Percentiles rank a stretch among this genome's conserved stretches.
Evolutionary conservation across 192 early-diverging fungal genomes (phyloP).

Genomic region (Gryganskiella cystojenkinii): DNA sequence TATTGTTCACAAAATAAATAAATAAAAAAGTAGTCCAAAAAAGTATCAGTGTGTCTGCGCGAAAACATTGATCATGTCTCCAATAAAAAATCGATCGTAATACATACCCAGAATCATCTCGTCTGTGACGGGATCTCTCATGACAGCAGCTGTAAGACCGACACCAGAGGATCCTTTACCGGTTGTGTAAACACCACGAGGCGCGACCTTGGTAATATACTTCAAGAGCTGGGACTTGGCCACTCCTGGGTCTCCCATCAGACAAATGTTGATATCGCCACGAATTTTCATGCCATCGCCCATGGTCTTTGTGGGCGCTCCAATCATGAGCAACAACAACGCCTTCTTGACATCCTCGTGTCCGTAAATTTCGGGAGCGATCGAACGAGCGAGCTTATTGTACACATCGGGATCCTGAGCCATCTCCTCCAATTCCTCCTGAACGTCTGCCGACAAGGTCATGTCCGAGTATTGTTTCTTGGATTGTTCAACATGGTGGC

Average conservation of each 20-base stretch:
- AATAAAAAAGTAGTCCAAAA: too few species aligned
- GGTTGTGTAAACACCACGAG: constrained; percentile 97
- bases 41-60: too few species aligned
- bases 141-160: constrained; percentile 95
- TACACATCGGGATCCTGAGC: constrained; percentile 78
- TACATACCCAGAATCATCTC: constrained; percentile 89
- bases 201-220: constrained; percentile 93
- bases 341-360: constrained; percentile 95
- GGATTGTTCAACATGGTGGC: constrained; percentile 83
- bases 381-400: constrained; percentile 75
- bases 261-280: constrained; percentile 96
- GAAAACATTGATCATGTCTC: neutral
- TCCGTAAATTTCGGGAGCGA: constrained; percentile 93
- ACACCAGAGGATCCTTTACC: constrained; percentile 96
- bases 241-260: constrained; percentile 99
- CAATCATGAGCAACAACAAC: constrained; percentile 87
- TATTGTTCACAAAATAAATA: neutral
- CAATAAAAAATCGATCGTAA: neutral
- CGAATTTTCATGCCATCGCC: constrained; percentile 96
- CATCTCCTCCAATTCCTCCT: constrained; percentile 68
- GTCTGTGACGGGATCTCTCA: constrained; percentile 91
- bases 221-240: constrained; percentile 98
- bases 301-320: constrained; percentile 81
- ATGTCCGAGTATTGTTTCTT: constrained; percentile 95
- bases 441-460: constrained; percentile 64